A percentile compares a stretch with the other conserved stretches of the same genome.
Conservation (phyloP, 257 asterid species). For the Nicotiana tabacum region DNA sequence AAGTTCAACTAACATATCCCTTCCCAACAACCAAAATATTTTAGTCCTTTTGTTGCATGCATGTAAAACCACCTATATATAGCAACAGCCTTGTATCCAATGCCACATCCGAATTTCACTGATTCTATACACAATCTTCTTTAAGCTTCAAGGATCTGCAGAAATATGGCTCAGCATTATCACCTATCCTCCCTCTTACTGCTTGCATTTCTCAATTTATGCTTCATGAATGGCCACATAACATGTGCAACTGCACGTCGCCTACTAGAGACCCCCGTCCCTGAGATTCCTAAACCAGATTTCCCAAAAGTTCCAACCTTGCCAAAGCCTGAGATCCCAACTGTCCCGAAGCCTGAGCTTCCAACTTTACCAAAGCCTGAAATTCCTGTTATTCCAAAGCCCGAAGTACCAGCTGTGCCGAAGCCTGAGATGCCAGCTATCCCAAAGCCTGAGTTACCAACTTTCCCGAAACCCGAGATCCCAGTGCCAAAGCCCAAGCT, state of each 20-base stretch:
- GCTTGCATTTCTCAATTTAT: constrained; percentile 2
- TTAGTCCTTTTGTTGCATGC: background rate
- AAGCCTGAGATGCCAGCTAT: background rate
- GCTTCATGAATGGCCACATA: constrained; percentile 11
- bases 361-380: constrained; percentile 23
- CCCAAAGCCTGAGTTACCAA: background rate
- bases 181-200: background rate
- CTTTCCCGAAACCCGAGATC: background rate
- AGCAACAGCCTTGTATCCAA: background rate
- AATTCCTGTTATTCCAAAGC: constrained; percentile 21
- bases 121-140: background rate
- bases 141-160: background rate
- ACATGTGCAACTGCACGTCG: constrained; percentile 14
- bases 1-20: constrained; percentile 21
- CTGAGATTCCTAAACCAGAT: background rate
- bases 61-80: constrained; percentile 17
- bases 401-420: background rate
- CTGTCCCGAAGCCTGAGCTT: constrained; percentile 13
- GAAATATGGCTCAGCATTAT: background rate
- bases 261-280: constrained; percentile 14
- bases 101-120: background rate
- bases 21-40: constrained; percentile 12
- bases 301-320: background rate
- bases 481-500: background rate
- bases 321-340: constrained; percentile 12